Evolutionary conservation across 306 rosid genomes (phyloP).

Genomic region (Dicorynia guianensis): DNA sequence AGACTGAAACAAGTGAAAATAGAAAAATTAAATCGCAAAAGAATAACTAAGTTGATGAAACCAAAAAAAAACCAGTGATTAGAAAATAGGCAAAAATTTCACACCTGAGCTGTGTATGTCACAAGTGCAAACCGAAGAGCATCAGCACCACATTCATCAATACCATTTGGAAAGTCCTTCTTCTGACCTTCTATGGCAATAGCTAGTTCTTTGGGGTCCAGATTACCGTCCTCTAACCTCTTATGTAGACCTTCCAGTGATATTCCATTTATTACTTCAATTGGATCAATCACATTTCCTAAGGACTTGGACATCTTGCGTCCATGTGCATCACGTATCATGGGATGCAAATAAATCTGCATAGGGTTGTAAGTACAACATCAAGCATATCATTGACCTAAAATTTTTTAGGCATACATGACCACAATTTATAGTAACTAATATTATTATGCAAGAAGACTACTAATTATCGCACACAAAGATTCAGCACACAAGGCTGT

Average conservation of each 20-base stretch:
- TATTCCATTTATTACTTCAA: constrained; percentile 89
- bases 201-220: constrained; percentile 84
- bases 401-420: constrained; percentile 6
- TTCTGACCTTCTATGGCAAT: constrained; percentile 82
- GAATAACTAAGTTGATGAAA: background rate
- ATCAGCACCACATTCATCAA: constrained; percentile 93
- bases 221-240: constrained; percentile 87
- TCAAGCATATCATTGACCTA: constrained; percentile 32
- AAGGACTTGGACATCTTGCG: constrained; percentile 98
- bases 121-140: constrained; percentile 96
- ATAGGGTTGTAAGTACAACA: constrained; percentile 25
- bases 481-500: constrained; percentile 15
- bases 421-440: background rate
- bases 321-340: constrained; percentile 99
- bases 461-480: constrained; percentile 6
- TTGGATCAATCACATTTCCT: constrained; percentile 96
- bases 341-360: constrained; percentile 97
- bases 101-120: constrained; percentile 94
- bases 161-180: constrained; percentile 93
- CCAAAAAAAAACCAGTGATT: background rate
- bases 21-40: constrained; percentile 14
- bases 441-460: background rate
- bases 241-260: constrained; percentile 78
- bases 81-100: constrained; percentile 26
- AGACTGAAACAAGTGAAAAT: constrained; percentile 63